Percentiles rank a stretch among this genome's conserved stretches.
Evolutionary conservation across 2,329 filamentous ascomycete species (phyloP).

Genomic region (Ophiostoma piceae): DNA sequence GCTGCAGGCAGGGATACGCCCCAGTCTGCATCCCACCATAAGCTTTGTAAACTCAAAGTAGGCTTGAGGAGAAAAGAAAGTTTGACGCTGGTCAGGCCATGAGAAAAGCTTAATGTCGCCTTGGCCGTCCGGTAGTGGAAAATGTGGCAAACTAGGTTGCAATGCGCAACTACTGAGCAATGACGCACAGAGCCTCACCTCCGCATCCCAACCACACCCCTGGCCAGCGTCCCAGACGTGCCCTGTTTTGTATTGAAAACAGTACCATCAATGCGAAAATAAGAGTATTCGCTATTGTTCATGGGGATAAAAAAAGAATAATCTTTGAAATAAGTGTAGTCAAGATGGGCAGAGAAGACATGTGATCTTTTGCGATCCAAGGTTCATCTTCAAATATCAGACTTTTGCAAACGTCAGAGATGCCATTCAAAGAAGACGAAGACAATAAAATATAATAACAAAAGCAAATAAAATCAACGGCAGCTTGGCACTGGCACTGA

Average conservation of each 20-base stretch:
- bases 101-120: slow-evolving; percentile 7
- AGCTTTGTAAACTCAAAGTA: background rate
- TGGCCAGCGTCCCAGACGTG: slow-evolving; percentile 21
- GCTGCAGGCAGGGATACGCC: background rate
- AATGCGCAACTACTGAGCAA: background rate
- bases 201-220: background rate
- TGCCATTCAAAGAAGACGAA: too few relatives aligned
- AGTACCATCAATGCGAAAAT: slow-evolving; percentile 23
- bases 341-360: too few relatives aligned
- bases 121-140: background rate
- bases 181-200: slow-evolving; percentile 24
- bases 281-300: background rate
- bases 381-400: too few relatives aligned
- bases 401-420: too few relatives aligned
- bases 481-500: background rate
- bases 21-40: too few relatives aligned
- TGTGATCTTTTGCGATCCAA: too few relatives aligned
- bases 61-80: background rate
- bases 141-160: background rate
- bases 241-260: slow-evolving; percentile 25
- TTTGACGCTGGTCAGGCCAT: background rate
- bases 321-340: background rate
- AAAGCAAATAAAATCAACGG: background rate
- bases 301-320: background rate
- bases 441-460: background rate